These are phyloP conservation scores for Camellia lanceoleosa DNA, from an alignment of 148 eudicot species.

Conservation along the genomic window DNA sequence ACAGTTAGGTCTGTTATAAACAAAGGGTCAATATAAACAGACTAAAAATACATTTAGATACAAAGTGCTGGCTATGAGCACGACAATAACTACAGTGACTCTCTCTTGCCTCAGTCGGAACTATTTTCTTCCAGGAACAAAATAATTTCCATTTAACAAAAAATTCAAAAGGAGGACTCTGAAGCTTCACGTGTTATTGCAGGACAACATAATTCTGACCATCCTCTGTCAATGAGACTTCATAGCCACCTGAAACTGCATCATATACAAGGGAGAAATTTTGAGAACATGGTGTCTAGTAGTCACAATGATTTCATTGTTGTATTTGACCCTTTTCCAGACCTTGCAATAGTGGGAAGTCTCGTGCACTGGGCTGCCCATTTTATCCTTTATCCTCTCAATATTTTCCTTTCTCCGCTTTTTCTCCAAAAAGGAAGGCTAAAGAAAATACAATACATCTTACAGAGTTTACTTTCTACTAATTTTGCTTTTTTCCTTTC, in stretches of 20 bases:
- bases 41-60: not conserved
- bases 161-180: not conserved
- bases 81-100: not conserved
- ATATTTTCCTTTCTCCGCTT: not conserved
- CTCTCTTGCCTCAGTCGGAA: not conserved
- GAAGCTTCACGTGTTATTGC: not conserved
- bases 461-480: not conserved
- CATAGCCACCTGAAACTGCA: not conserved
- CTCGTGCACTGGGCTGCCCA: too few species aligned
- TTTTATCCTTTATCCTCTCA: not conserved
- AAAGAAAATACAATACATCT: not conserved
- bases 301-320: not conserved
- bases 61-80: too few species aligned
- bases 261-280: not conserved
- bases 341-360: too few species aligned
- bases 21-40: not conserved
- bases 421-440: not conserved
- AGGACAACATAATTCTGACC: not conserved
- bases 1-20: not conserved
- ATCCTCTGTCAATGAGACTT: not conserved
- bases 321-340: too few species aligned
- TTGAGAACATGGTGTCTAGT: not conserved
- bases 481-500: not conserved
- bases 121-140: too few species aligned
- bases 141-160: not conserved